Percentiles rank a stretch among this genome's conserved stretches.
These are phyloP conservation scores for Hansenula anomala DNA, from an alignment of 1,139 yeast genomes.

Conservation along the genomic window DNA sequence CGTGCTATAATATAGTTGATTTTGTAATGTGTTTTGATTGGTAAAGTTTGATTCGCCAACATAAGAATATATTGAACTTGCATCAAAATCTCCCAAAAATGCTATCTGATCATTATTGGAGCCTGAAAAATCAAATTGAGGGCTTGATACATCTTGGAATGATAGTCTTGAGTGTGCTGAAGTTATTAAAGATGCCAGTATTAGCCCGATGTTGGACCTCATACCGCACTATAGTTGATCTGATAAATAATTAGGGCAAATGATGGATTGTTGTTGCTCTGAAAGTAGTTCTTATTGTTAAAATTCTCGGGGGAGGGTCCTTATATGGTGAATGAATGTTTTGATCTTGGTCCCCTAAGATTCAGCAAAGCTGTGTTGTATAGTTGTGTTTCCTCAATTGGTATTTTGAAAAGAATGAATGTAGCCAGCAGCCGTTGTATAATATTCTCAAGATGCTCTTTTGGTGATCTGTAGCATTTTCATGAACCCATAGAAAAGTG, in stretches of 20 bases:
- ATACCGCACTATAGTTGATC: neutral
- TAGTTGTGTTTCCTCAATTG: too few relatives aligned
- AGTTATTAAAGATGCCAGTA: slow-evolving; percentile 4
- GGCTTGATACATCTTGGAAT: slow-evolving; percentile 9
- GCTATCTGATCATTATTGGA: slow-evolving; percentile 42
- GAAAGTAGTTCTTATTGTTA: too few relatives aligned
- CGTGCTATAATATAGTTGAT: slow-evolving; percentile 21
- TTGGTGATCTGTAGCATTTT: too few relatives aligned
- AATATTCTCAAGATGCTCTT: too few relatives aligned
- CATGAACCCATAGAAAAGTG: neutral
- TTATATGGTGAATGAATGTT: too few relatives aligned
- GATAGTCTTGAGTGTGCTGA: slow-evolving; percentile 9
- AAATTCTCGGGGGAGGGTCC: too few relatives aligned
- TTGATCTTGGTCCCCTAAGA: too few relatives aligned
- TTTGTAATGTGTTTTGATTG: slow-evolving; percentile 16
- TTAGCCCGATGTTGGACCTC: slow-evolving; percentile 1
- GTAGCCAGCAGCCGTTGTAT: neutral
- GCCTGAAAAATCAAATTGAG: slow-evolving; percentile 20
- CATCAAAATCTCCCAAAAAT: slow-evolving; percentile 61
- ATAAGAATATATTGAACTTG: slow-evolving; percentile 53
- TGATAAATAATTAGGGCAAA: neutral
- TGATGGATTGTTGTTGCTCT: too few relatives aligned
- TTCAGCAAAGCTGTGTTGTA: too few relatives aligned
- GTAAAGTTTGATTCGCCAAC: slow-evolving; percentile 45
- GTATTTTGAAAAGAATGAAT: neutral